These are phyloP conservation scores for Phytophthora europaea DNA, from an alignment of 352 stramenopile species.

Conservation along the genomic window DNA sequence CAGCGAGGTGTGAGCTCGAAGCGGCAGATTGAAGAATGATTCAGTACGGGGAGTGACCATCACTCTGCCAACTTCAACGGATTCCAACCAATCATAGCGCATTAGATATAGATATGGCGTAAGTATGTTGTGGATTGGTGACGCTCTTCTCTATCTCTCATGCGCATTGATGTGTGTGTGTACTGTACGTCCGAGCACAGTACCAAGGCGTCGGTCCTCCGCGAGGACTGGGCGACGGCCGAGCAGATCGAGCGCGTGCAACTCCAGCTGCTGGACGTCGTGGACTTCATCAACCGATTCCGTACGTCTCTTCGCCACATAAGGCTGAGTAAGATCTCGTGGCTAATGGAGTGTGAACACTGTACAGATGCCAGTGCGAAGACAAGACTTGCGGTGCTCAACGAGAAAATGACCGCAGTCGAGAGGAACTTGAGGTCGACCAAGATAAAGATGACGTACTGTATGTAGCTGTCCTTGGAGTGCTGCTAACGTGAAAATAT, in stretches of 20 bases:
- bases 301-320: slow-evolving; percentile 35
- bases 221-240: slow-evolving; percentile 63
- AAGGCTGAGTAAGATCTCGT: neutral
- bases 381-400: slow-evolving; percentile 46
- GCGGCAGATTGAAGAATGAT: slow-evolving; percentile 19
- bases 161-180: neutral
- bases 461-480: neutral
- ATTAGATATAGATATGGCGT: slow-evolving; percentile 17
- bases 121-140: slow-evolving; percentile 6
- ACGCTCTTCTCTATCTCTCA: neutral
- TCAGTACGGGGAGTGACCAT: slow-evolving; percentile 4
- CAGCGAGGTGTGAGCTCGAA: neutral
- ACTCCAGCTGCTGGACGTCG: slow-evolving; percentile 62
- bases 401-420: slow-evolving; percentile 54
- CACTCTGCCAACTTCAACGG: slow-evolving; percentile 31
- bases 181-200: slow-evolving; percentile 8
- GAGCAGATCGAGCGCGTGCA: slow-evolving; percentile 61
- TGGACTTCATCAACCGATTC: slow-evolving; percentile 75
- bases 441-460: neutral
- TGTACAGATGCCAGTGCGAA: slow-evolving; percentile 55
- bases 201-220: slow-evolving; percentile 43
- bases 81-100: neutral
- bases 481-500: neutral
- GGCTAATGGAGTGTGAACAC: neutral
- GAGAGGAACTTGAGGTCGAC: slow-evolving; percentile 56